Base-by-base conservation (phyloP, 2,329 filamentous ascomycete genomes). In the Plenodomus lindquistii region DNA sequence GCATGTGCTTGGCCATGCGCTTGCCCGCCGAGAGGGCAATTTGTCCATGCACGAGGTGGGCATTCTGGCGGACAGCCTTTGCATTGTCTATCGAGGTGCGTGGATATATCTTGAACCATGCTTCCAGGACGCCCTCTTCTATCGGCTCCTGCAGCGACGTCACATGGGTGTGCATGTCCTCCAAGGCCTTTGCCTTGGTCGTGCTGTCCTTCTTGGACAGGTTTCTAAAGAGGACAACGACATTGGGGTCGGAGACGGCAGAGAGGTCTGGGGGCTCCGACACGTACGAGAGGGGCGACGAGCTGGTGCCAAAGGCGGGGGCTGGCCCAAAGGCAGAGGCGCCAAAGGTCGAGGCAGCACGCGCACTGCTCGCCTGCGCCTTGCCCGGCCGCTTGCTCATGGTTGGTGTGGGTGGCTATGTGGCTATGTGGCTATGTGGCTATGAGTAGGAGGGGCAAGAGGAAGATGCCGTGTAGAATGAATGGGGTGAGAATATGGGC, bases 171-270 rank as follows among this genome's bases (percentile, higher is more conserved):
- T 90, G 80, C 17, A 99, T 75, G 43, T 97, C 93, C 62, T 97
- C 92, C 21, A 99, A 77, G 0, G 90, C 93, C 71, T 93, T 96
- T 7, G 87, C 81, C 70, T 96, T 96, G 31, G 94, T 99, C 10
- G 85, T 96, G 64, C 86, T 87, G 75, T 97, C 93, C 74, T 94
- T 96, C 76, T 97, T 99, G 42, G 86, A 81, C 3, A 97, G 75
- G 61, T 95, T 96, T 73, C 97, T 96, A 76, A 97, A 90, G n/a
- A 86, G 85, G 13, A 97, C 91, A 31, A 93, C 85, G 31, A 93
- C 79, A 65, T 94, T 88, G 7, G 91, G 82, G 61, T 96, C 86
- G 37, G 85, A 87, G 50, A 99, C 85, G 37, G 77, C 77, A 27
- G 85, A 85, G 59, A 96, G 84, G 64, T 96, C 88, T 40, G 89